These are phyloP conservation scores for Solanum hybrid DNA, from an alignment of 305 asterid species.

Conservation along the genomic window DNA sequence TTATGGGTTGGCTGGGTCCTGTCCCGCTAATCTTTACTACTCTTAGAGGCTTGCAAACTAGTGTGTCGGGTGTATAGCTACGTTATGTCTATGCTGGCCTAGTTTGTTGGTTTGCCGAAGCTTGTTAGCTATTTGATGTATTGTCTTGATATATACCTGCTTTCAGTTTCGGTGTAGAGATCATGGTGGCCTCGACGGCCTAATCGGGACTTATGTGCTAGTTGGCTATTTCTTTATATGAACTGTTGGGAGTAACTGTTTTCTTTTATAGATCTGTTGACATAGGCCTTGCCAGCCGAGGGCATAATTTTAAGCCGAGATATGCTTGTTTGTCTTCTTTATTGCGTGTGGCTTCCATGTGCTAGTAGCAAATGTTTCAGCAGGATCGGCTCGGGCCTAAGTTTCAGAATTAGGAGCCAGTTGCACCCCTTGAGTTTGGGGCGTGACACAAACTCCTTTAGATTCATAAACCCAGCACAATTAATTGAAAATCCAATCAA, in stretches of 20 bases:
- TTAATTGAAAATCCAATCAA: neutral
- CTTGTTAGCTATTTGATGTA: neutral
- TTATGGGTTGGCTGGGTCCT: neutral
- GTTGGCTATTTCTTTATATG: neutral
- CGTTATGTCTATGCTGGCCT: neutral
- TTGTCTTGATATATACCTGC: neutral
- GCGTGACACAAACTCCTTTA: neutral
- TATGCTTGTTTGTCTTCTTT: neutral
- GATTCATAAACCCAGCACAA: neutral
- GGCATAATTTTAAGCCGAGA: neutral
- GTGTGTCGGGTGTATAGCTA: neutral
- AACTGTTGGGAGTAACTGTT: neutral
- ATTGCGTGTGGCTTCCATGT: neutral
- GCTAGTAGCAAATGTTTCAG: no score
- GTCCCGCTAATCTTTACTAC: neutral
- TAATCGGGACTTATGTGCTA: neutral
- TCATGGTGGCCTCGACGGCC: neutral
- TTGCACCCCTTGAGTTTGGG: neutral
- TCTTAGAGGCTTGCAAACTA: neutral
- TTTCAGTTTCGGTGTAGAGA: neutral
- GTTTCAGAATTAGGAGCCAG: neutral
- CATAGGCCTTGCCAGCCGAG: neutral
- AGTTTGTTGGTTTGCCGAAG: neutral
- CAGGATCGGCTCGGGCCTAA: neutral
- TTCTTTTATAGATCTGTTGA: neutral